Evolutionary conservation across 306 rosid genomes (phyloP).

Genomic region (Lotus japonicus): DNA sequence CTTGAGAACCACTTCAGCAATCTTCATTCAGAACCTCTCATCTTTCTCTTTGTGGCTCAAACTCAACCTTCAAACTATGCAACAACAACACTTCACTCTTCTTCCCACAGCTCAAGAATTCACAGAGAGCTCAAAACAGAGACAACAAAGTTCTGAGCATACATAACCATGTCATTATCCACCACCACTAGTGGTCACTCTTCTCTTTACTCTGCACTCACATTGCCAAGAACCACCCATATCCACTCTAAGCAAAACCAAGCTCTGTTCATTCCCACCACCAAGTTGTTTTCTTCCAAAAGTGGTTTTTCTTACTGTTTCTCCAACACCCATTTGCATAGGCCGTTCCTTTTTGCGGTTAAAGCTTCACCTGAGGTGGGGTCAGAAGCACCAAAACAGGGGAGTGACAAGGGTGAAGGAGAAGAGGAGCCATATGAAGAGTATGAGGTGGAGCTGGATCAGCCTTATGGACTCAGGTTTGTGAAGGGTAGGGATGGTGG

Average conservation of each 20-base stretch:
- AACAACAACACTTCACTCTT: background rate
- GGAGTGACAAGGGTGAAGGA: constrained; percentile 22
- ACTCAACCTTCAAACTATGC: background rate
- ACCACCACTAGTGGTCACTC: constrained; percentile 44
- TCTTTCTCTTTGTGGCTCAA: constrained; percentile 14
- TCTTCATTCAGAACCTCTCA: constrained; percentile 29
- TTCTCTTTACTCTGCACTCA: constrained; percentile 47
- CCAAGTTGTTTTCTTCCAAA: constrained; percentile 32
- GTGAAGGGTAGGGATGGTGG: constrained; percentile 83
- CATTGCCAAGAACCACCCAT: constrained; percentile 41
- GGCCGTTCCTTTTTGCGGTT: constrained; percentile 30
- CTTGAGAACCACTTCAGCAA: constrained; percentile 30
- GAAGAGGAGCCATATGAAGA: constrained; percentile 54
- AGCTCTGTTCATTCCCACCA: constrained; percentile 22
- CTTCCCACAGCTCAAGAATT: background rate
- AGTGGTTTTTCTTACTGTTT: constrained; percentile 25
- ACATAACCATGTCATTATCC: constrained; percentile 57
- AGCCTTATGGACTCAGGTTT: constrained; percentile 84
- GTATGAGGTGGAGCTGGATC: constrained; percentile 77
- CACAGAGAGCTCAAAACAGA: background rate
- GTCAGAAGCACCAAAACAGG: constrained; percentile 39
- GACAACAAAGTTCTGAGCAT: constrained; percentile 1
- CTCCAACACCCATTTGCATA: constrained; percentile 29
- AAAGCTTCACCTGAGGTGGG: constrained; percentile 61
- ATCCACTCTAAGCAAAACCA: constrained; percentile 29